phyloP scores from a whole-genome alignment of 2,329 filamentous ascomycete genomes.

The Aspergillus sp. region DNA sequence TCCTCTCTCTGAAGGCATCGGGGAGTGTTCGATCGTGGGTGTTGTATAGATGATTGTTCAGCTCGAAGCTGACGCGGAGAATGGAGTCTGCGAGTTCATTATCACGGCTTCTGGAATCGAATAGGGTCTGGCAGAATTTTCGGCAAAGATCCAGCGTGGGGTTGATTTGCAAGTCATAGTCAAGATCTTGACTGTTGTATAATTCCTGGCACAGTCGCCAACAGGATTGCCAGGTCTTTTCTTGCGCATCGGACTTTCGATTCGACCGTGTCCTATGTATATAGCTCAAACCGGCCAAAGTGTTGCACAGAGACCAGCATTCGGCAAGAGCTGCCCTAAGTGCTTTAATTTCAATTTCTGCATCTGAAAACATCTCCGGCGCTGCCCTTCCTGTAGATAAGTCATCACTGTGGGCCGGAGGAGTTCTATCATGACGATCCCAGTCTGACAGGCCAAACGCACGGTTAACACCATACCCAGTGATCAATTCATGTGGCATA shows the following conservation, averaged over 20 bases:
- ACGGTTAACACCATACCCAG: no score
- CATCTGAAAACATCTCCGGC: constrained; percentile 44
- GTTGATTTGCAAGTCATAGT: constrained; percentile 64
- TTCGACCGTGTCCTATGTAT: constrained; percentile 72
- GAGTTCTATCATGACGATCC: constrained; percentile 14
- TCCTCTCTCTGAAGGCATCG: constrained; percentile 82
- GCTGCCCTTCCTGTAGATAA: constrained; percentile 20
- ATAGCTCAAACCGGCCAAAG: constrained; percentile 78
- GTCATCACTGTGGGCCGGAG: constrained; percentile 19
- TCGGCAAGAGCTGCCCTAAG: constrained; percentile 76
- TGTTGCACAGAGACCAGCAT: constrained; percentile 94
- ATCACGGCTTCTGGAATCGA: constrained; percentile 75
- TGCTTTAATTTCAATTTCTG: constrained; percentile 59
- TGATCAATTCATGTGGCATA: no score
- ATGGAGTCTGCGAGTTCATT: constrained; percentile 83
- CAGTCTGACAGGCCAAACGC: background rate
- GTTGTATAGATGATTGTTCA: constrained; percentile 94
- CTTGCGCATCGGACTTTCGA: constrained; percentile 72
- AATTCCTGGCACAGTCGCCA: constrained; percentile 90
- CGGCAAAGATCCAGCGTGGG: constrained; percentile 82
- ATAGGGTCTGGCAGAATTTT: constrained; percentile 87
- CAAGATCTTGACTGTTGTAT: constrained; percentile 75
- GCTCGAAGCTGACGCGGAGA: constrained; percentile 85
- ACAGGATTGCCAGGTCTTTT: constrained; percentile 88
- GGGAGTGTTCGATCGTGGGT: constrained; percentile 82